Evolutionary conservation across 179 eudicot species (phyloP).

Genomic region (Silene vulgaris): DNA sequence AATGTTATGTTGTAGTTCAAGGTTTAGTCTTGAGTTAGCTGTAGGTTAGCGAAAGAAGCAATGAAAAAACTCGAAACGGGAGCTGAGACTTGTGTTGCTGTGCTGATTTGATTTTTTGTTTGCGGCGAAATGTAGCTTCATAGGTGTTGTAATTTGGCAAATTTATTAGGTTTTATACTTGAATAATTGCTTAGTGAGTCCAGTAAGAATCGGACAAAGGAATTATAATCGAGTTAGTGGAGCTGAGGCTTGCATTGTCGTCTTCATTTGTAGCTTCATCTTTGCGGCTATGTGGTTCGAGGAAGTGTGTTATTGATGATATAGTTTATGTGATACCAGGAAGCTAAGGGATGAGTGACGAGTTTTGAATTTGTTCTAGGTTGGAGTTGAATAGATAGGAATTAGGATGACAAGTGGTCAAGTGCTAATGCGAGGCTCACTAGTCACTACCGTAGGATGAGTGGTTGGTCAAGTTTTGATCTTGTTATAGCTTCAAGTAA

Average conservation of each 20-base stretch:
- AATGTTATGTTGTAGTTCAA: not conserved
- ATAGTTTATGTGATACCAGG: not conserved
- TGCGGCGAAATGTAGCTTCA: conserved; percentile 12
- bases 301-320: not conserved
- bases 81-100: not conserved
- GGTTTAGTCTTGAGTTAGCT: not conserved
- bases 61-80: not conserved
- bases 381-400: not conserved
- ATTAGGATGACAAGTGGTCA: not conserved
- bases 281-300: not conserved
- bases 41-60: not conserved
- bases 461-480: not conserved
- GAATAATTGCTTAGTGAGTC: not conserved
- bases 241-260: not conserved
- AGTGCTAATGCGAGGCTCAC: not conserved
- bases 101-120: not conserved
- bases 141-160: not conserved
- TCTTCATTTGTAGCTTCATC: not conserved
- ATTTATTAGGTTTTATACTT: not conserved
- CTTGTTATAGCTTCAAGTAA: not conserved
- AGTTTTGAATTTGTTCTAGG: not conserved
- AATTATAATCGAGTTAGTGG: not conserved
- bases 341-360: conserved; percentile 1
- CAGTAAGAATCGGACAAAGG: not conserved
- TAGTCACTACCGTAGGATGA: not conserved